These are phyloP conservation scores for Blastocystis sp. DNA, from an alignment of 352 stramenopile genomes.

Conservation along the genomic window DNA sequence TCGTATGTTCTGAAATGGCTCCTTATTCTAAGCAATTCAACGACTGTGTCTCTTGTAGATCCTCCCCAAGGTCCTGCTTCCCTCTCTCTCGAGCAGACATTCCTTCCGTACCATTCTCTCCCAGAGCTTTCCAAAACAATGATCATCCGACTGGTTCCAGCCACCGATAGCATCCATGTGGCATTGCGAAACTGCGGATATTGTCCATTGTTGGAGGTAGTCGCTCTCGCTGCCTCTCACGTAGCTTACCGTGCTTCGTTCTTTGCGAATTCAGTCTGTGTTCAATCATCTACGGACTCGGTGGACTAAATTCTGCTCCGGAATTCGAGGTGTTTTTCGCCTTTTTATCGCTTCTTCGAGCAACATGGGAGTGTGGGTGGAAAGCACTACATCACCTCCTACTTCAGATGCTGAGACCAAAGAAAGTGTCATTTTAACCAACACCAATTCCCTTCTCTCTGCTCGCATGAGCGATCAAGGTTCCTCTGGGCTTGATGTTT, in stretches of 20 bases:
- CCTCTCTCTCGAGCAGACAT: neutral
- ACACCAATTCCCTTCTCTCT: conserved; percentile 8
- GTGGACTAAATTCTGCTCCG: neutral
- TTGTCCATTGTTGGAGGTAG: conserved; percentile 8
- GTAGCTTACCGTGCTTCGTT: neutral
- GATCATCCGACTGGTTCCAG: conserved; percentile 14
- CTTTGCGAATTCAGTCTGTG: neutral
- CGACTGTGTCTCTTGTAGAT: neutral
- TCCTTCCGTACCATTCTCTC: neutral
- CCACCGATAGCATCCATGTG: neutral
- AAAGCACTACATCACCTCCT: neutral
- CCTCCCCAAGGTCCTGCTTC: neutral
- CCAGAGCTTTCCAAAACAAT: neutral
- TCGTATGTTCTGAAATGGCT: neutral
- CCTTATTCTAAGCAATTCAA: neutral
- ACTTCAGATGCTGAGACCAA: neutral
- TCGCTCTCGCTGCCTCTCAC: neutral
- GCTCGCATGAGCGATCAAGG: neutral
- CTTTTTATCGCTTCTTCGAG: conserved; percentile 7
- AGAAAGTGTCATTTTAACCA: neutral
- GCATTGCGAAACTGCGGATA: neutral
- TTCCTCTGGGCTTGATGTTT: neutral
- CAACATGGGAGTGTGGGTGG: conserved; percentile 43
- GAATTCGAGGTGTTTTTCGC: conserved; percentile 21
- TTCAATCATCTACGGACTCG: conserved; percentile 15